Evolutionary conservation across 2,329 filamentous ascomycete genomes (phyloP).

Genomic region (Alternaria gansuensis): DNA sequence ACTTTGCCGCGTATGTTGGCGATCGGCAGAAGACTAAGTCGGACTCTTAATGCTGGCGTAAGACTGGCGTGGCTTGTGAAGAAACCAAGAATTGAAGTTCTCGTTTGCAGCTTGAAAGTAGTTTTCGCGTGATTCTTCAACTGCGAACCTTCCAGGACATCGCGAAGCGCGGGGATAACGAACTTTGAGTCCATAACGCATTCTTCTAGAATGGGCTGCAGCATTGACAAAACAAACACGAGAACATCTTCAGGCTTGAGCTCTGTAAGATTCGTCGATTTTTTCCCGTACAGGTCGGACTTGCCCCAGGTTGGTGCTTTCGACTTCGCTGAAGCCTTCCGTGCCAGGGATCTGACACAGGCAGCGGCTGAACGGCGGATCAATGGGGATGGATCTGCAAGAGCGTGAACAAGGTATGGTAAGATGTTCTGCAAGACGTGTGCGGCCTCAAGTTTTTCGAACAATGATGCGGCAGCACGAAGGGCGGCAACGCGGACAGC

Average conservation of each 20-base stretch:
- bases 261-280: constrained; percentile 59
- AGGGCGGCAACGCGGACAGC: constrained; percentile 75
- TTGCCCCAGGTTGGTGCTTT: constrained; percentile 35
- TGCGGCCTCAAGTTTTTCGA: constrained; percentile 51
- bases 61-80: constrained; percentile 75
- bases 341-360: constrained; percentile 58
- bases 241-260: constrained; percentile 68
- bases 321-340: constrained; percentile 24
- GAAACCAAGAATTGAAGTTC: constrained; percentile 73
- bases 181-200: constrained; percentile 81
- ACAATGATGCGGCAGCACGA: constrained; percentile 58
- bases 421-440: constrained; percentile 79
- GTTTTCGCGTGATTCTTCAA: constrained; percentile 41
- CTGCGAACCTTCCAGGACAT: constrained; percentile 65
- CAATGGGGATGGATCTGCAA: constrained; percentile 77
- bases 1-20: constrained; percentile 77
- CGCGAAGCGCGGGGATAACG: constrained; percentile 70
- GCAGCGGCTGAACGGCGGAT: constrained; percentile 79
- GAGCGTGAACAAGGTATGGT: constrained; percentile 80
- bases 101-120: constrained; percentile 66
- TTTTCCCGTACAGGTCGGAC: constrained; percentile 66
- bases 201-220: constrained; percentile 84
- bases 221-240: constrained; percentile 68
- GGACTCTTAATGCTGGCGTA: constrained; percentile 74
- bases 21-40: constrained; percentile 74